Evolutionary conservation across 2,329 filamentous ascomycete species (phyloP).

Genomic region (Verticillium isaacii): DNA sequence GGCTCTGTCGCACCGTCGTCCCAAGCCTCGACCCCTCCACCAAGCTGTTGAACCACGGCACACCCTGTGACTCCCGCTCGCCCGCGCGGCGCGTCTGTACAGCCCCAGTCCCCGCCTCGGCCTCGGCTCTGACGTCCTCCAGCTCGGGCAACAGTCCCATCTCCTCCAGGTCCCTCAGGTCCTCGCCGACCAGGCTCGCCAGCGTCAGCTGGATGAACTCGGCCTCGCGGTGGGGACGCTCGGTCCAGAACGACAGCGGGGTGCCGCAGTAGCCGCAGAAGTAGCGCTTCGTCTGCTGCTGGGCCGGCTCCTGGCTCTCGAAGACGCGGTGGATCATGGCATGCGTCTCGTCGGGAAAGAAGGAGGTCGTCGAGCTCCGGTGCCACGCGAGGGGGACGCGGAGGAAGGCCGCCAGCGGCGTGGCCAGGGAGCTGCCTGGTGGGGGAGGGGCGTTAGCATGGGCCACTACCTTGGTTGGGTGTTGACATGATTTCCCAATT

Average conservation of each 20-base stretch:
- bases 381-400: slow-evolving; percentile 80
- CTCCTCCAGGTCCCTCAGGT: slow-evolving; percentile 68
- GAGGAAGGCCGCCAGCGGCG: slow-evolving; percentile 75
- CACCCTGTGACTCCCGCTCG: slow-evolving; percentile 61
- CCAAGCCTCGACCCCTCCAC: slow-evolving; percentile 72
- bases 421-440: slow-evolving; percentile 60
- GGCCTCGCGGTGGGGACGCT: slow-evolving; percentile 64
- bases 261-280: slow-evolving; percentile 95
- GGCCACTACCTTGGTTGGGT: background rate
- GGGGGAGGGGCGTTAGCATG: background rate
- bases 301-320: slow-evolving; percentile 45
- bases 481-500: background rate
- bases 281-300: slow-evolving; percentile 60
- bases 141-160: slow-evolving; percentile 63
- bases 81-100: slow-evolving; percentile 22
- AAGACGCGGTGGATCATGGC: slow-evolving; percentile 63
- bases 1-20: slow-evolving; percentile 54
- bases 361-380: slow-evolving; percentile 67
- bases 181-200: slow-evolving; percentile 68
- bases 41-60: slow-evolving; percentile 84
- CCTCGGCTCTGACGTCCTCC: slow-evolving; percentile 15
- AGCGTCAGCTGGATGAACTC: slow-evolving; percentile 78
- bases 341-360: slow-evolving; percentile 73
- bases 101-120: slow-evolving; percentile 11
- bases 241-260: slow-evolving; percentile 77